Conservation (phyloP, 805 yeast species). For the baker's yeast (Saccharomyces cerevisiae) region DNA sequence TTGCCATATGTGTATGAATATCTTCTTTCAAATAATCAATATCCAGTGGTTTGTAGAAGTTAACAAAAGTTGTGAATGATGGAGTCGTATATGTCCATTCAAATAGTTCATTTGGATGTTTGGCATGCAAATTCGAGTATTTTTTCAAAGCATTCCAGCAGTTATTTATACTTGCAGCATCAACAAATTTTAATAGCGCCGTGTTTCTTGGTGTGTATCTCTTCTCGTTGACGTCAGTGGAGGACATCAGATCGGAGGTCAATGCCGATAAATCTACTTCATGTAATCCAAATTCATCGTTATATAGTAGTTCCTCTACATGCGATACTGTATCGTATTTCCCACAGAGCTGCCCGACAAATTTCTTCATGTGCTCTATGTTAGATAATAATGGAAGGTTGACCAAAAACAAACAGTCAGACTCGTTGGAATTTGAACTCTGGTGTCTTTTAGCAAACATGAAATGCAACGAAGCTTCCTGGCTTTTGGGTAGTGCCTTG, state of each 20-base stretch:
- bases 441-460: conserved; percentile 61
- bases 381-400: conserved; percentile 65
- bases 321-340: conserved; percentile 46
- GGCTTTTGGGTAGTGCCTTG: conserved; percentile 7
- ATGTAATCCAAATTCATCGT: conserved; percentile 37
- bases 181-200: conserved; percentile 67
- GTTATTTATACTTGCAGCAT: conserved; percentile 48
- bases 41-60: conserved; percentile 37
- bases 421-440: conserved; percentile 35
- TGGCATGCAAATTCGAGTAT: conserved; percentile 36
- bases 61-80: conserved; percentile 36
- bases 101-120: conserved; percentile 29
- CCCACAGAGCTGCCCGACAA: conserved; percentile 47
- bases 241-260: conserved; percentile 47
- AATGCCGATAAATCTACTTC: conserved; percentile 48
- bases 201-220: conserved; percentile 62
- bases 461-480: conserved; percentile 38
- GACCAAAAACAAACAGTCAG: conserved; percentile 58
- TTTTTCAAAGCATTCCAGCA: conserved; percentile 50
- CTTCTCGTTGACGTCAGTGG: conserved; percentile 22
- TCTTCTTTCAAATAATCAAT: conserved; percentile 43
- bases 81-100: conserved; percentile 30
- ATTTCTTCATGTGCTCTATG: conserved; percentile 43
- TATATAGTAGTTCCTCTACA: conserved; percentile 41
- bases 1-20: conserved; percentile 53